Conservation (phyloP, 768 basidiomycete genomes). For the Tricholoma hemisulphureum region DNA sequence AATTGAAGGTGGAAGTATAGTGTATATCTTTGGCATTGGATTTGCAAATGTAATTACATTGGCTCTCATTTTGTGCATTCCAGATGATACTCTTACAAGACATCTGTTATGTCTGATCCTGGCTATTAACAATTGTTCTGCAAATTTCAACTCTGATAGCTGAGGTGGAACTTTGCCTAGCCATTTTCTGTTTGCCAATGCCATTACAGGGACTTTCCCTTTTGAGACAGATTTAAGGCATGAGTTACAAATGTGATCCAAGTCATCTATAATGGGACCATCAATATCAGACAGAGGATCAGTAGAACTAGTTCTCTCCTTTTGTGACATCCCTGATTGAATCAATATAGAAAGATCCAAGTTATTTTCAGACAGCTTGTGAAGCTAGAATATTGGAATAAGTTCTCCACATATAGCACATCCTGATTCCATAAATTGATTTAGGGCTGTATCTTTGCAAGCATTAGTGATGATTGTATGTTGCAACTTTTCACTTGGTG, state of each 20-base stretch:
- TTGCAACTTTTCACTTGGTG: too few relatives aligned
- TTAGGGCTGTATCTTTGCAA: too few relatives aligned
- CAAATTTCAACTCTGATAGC: not conserved
- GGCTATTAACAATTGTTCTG: not conserved
- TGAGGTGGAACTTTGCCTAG: not conserved
- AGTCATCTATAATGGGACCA: not conserved
- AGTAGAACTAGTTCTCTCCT: not conserved
- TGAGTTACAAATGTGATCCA: not conserved
- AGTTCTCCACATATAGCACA: too few relatives aligned
- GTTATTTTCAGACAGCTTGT: too few relatives aligned
- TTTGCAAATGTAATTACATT: slow-evolving; percentile 31
- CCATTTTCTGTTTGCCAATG: slow-evolving; percentile 2
- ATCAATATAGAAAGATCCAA: not conserved
- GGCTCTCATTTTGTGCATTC: slow-evolving; percentile 28
- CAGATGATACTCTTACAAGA: slow-evolving; percentile 26
- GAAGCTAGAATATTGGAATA: too few relatives aligned
- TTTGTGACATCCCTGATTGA: not conserved
- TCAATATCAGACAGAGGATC: not conserved
- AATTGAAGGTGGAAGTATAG: slow-evolving; percentile 16
- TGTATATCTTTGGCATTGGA: slow-evolving; percentile 29
- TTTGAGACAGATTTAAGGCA: not conserved
- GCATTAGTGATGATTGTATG: too few relatives aligned
- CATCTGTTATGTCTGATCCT: slow-evolving; percentile 10
- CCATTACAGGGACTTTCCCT: not conserved
- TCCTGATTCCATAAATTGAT: too few relatives aligned